A percentile compares a stretch with the other conserved stretches of the same genome.
These are phyloP conservation scores for Cavenderia fasciculata DNA, from an alignment of 78 protist species.

Conservation along the genomic window DNA sequence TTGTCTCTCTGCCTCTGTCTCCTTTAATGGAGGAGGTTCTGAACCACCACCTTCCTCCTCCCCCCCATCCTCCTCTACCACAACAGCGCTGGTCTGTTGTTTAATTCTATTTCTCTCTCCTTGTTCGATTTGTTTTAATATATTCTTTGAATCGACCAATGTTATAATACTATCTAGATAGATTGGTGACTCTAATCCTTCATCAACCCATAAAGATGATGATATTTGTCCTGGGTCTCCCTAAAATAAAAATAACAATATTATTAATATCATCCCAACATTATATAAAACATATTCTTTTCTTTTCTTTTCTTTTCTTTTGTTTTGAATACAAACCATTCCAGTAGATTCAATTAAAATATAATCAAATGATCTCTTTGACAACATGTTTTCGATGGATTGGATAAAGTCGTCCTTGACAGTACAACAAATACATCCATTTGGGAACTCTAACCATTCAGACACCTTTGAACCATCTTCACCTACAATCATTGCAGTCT, in stretches of 20 bases:
- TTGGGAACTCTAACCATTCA: slow-evolving; percentile 84
- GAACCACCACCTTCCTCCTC: neutral
- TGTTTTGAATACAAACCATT: slow-evolving; percentile 23
- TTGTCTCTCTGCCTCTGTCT: slow-evolving; percentile 78
- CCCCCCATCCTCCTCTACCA: neutral
- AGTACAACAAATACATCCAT: slow-evolving; percentile 91
- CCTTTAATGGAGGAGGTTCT: no score
- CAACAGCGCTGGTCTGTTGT: neutral
- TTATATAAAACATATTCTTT: no score
- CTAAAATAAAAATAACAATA: neutral
- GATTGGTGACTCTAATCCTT: slow-evolving; percentile 39
- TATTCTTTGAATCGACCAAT: slow-evolving; percentile 80
- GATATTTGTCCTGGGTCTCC: slow-evolving; percentile 83
- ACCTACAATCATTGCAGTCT: slow-evolving; percentile 80
- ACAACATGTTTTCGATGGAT: slow-evolving; percentile 61
- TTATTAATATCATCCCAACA: neutral
- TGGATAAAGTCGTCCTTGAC: slow-evolving; percentile 73
- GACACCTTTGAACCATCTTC: slow-evolving; percentile 63
- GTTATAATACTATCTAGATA: slow-evolving; percentile 83
- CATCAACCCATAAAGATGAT: slow-evolving; percentile 84
- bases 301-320: no score
- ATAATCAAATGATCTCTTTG: slow-evolving; percentile 62
- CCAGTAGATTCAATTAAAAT: slow-evolving; percentile 89
- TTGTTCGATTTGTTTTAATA: slow-evolving; percentile 56
- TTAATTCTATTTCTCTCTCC: neutral